Percentiles rank a stretch among this genome's conserved stretches.
phyloP scores from a whole-genome alignment of 78 protist species.

The Chrysochromulina tobinii region DNA sequence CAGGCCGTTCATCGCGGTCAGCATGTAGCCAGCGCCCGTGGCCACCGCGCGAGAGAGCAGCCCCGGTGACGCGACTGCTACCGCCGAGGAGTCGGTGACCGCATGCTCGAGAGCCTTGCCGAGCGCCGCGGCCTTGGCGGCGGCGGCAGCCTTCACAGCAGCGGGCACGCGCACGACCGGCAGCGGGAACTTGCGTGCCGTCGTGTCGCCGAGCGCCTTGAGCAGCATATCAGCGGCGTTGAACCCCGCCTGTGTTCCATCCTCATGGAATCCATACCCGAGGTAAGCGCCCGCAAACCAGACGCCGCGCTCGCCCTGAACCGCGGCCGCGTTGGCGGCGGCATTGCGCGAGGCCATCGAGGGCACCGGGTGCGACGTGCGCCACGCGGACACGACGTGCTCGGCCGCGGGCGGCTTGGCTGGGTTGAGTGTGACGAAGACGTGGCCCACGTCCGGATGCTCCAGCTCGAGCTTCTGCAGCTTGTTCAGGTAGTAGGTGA shows the following conservation, averaged over 20 bases:
- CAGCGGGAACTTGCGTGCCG: too few relatives aligned
- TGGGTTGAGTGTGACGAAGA: constrained; percentile 39
- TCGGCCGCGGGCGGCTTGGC: background rate
- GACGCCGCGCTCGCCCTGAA: background rate
- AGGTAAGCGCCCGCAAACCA: constrained; percentile 26
- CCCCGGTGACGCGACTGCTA: too few relatives aligned
- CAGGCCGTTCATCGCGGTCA: too few relatives aligned
- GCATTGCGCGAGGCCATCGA: background rate
- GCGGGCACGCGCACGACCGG: too few relatives aligned
- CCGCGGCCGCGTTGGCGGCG: background rate
- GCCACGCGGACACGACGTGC: background rate
- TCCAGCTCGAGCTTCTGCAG: constrained; percentile 6
- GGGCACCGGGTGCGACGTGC: background rate
- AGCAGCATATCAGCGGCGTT: background rate
- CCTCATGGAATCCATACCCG: constrained; percentile 50
- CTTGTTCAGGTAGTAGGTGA: constrained; percentile 18
- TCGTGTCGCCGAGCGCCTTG: background rate
- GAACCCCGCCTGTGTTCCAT: constrained; percentile 29
- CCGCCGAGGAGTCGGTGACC: too few relatives aligned
- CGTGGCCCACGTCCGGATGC: background rate
- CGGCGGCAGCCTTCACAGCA: too few relatives aligned
- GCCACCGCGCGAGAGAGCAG: too few relatives aligned
- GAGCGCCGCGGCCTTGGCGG: too few relatives aligned
- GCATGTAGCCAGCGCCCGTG: too few relatives aligned
- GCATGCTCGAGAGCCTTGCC: too few relatives aligned